Evolutionary conservation across 768 basidiomycete genomes (phyloP).

Genomic region (Nidularia sp.): DNA sequence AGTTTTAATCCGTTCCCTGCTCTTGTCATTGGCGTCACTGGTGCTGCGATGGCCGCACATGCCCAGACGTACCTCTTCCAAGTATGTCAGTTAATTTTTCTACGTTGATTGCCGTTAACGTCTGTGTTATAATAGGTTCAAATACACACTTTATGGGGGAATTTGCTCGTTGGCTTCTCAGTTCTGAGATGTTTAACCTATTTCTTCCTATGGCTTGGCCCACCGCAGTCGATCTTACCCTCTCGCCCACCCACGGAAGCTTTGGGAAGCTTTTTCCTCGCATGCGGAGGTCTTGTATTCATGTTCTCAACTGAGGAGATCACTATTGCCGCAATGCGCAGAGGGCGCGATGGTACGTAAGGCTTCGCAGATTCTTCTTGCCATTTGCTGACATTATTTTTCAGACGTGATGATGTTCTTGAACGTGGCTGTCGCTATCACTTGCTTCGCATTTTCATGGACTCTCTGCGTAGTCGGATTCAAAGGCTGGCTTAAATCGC

Average conservation of each 20-base stretch:
- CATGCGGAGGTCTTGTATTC: slow-evolving; percentile 86
- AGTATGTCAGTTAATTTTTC: slow-evolving; percentile 24
- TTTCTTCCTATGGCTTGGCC: slow-evolving; percentile 89
- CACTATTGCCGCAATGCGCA: slow-evolving; percentile 86
- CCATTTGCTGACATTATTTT: slow-evolving; percentile 1
- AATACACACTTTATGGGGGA: slow-evolving; percentile 91
- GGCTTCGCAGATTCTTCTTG: background rate
- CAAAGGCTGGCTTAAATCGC: slow-evolving; percentile 73
- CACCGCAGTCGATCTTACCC: slow-evolving; percentile 80
- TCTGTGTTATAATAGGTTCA: slow-evolving; percentile 51
- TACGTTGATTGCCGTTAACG: background rate
- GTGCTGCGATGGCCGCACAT: slow-evolving; percentile 91
- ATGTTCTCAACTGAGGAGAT: slow-evolving; percentile 89
- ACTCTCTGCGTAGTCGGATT: slow-evolving; percentile 67
- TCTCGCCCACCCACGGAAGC: slow-evolving; percentile 93
- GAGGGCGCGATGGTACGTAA: slow-evolving; percentile 73
- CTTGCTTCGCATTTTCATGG: slow-evolving; percentile 87
- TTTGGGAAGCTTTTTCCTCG: slow-evolving; percentile 80
- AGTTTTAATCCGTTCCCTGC: slow-evolving; percentile 94
- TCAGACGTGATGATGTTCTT: slow-evolving; percentile 88
- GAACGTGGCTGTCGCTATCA: slow-evolving; percentile 80
- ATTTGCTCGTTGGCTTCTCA: slow-evolving; percentile 74
- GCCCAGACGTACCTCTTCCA: slow-evolving; percentile 89
- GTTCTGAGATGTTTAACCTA: slow-evolving; percentile 85
- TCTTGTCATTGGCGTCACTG: slow-evolving; percentile 89